Conservation (phyloP, 2,329 filamentous ascomycete species). For the Fonsecaea pedrosoi region DNA sequence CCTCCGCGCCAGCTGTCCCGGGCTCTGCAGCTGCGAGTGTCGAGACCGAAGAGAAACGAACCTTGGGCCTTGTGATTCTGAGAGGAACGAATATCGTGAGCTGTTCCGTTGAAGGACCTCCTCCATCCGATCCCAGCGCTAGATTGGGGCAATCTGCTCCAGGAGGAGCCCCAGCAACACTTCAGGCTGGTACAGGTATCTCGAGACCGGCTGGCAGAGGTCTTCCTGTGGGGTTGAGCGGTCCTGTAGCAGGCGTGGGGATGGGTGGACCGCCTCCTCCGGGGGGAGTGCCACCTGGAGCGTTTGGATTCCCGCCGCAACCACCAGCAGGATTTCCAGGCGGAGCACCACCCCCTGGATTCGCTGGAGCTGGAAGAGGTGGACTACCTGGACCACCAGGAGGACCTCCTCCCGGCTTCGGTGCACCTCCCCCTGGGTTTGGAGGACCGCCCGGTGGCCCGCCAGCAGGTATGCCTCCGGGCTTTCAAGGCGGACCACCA, state of each 20-base stretch:
- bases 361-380: slow-evolving; percentile 26
- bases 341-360: slow-evolving; percentile 30
- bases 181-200: slow-evolving; percentile 86
- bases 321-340: slow-evolving; percentile 54
- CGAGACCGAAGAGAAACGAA: slow-evolving; percentile 96
- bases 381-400: slow-evolving; percentile 26
- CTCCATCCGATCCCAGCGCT: slow-evolving; percentile 89
- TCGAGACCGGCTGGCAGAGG: slow-evolving; percentile 90
- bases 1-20: slow-evolving; percentile 65
- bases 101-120: slow-evolving; percentile 92
- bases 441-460: slow-evolving; percentile 47
- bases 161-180: slow-evolving; percentile 65
- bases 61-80: slow-evolving; percentile 92
- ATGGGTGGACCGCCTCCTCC: slow-evolving; percentile 73
- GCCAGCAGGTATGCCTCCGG: slow-evolving; percentile 57
- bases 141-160: slow-evolving; percentile 80
- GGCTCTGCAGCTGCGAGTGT: slow-evolving; percentile 68
- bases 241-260: slow-evolving; percentile 80
- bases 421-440: slow-evolving; percentile 56
- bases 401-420: slow-evolving; percentile 18
- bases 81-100: slow-evolving; percentile 95
- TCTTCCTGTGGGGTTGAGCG: slow-evolving; percentile 79
- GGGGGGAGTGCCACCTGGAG: slow-evolving; percentile 57
- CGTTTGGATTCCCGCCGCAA: slow-evolving; percentile 58
- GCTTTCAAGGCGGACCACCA: slow-evolving; percentile 74